Percentiles rank a stretch among this genome's conserved stretches.
Conservation (phyloP, 1,284 basidiomycete genomes). For the Heterobasidion irregulare region DNA sequence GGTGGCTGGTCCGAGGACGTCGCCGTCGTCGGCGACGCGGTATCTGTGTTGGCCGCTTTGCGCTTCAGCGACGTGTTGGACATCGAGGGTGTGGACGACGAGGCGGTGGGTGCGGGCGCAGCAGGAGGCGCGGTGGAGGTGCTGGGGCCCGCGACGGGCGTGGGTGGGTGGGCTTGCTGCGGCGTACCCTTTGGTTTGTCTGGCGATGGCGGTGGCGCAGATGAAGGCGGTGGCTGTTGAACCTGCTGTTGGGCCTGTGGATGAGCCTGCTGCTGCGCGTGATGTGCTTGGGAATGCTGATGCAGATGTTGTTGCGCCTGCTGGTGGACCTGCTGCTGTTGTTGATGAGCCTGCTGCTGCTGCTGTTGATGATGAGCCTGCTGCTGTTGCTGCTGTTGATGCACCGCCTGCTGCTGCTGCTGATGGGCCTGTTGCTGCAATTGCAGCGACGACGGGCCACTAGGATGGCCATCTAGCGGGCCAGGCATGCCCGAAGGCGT, state of each 20-base stretch:
- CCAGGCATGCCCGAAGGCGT: not conserved
- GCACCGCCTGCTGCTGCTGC: not conserved
- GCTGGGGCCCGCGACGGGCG: slow-evolving; percentile 29
- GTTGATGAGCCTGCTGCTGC: not conserved
- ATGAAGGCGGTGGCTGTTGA: not conserved
- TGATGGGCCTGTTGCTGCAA: not conserved
- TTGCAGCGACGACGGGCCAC: not conserved
- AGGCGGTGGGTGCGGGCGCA: slow-evolving; percentile 21
- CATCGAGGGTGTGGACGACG: slow-evolving; percentile 36
- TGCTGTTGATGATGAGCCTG: not conserved
- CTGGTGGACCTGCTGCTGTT: not conserved
- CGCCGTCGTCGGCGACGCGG: slow-evolving; percentile 41
- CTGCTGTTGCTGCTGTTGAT: not conserved
- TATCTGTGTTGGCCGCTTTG: slow-evolving; percentile 40
- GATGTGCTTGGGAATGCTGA: not conserved
- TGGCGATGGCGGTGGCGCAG: slow-evolving; percentile 14
- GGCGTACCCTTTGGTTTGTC: slow-evolving; percentile 32
- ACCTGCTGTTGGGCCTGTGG: slow-evolving; percentile 38
- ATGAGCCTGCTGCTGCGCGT: slow-evolving; percentile 19
- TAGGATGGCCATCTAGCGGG: not conserved
- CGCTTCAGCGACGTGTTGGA: slow-evolving; percentile 53
- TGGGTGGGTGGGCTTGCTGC: slow-evolving; percentile 25
- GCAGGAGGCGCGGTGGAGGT: slow-evolving; percentile 19
- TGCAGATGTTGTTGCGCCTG: slow-evolving; percentile 2
- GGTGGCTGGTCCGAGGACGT: slow-evolving; percentile 32